Base-by-base conservation (phyloP, 306 rosid species). In the Urtica urens region DNA sequence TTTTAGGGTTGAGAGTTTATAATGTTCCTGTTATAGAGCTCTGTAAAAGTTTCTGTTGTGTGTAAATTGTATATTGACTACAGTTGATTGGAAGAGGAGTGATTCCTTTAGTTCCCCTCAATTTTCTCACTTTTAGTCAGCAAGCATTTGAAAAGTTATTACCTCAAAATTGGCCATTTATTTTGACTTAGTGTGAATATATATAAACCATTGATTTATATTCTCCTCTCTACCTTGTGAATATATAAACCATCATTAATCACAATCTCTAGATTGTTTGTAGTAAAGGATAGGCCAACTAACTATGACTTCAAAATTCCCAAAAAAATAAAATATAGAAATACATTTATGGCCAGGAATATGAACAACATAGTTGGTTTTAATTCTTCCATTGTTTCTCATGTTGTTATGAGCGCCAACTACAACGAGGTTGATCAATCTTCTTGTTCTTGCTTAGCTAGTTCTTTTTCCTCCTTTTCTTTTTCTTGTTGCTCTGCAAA, bases 401-500 rank as follows among this genome's bases (percentile, higher is more conserved):
- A 10, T 13, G 3, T 35, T 7, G 40, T 3, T 35, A 9, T 14
- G n/a, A 3, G n/a, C 10, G n/a, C 6, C 33, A 10, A 28, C 33
- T 28, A 4, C 6, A 35, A 9, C 40, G 10, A 35, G 40, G 23
- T 44, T 9, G 13, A 21, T 44, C 23, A 44, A 44, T n/a, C 52
- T 23, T 24, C 52, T 13, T 7, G 78, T 48, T 59, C 83, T 16
- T 87, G 80, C 70, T 81, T 88, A 38, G 74, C 64, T 50, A 75
- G 28, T 64, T 77, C 72, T 45, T 73, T 78, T 46, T 83, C 74
- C 64, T 73, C 72, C 42, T 73, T 78, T 46, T 83, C 74, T 62
- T 73, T 83, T 68, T 78, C 93, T 71, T 80, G 93, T 74, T 87
- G 88, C 83, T 67, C 94, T 83, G 77, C 53, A 34, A 31, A 42